Evolutionary conservation across 352 stramenopile species (phyloP).

Genomic region (Phytophthora cactorum): DNA sequence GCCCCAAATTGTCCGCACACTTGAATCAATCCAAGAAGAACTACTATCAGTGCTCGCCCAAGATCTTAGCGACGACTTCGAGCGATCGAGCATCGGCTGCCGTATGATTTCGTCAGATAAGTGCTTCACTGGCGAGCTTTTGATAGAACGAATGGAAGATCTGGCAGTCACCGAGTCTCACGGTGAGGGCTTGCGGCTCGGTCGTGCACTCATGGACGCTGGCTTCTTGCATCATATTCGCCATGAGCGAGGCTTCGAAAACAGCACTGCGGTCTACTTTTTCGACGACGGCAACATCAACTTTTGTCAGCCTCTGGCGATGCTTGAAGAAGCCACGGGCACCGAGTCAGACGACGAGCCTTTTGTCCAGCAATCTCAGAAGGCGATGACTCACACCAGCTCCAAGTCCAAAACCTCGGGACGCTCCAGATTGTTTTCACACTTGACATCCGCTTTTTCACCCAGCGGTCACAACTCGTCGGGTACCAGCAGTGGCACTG

Average conservation of each 20-base stretch:
- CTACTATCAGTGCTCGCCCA: conserved; percentile 48
- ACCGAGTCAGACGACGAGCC: conserved; percentile 36
- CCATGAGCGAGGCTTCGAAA: conserved; percentile 48
- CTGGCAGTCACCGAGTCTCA: conserved; percentile 27
- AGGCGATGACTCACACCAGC: not conserved
- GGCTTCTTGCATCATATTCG: conserved; percentile 60
- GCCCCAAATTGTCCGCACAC: conserved; percentile 44
- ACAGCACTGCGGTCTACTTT: conserved; percentile 46
- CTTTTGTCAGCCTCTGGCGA: conserved; percentile 48
- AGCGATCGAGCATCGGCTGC: conserved; percentile 22
- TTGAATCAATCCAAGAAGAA: conserved; percentile 77
- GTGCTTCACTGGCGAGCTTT: conserved; percentile 39
- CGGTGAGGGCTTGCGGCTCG: conserved; percentile 50
- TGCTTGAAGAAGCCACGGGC: conserved; percentile 39
- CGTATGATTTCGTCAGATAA: conserved; percentile 24
- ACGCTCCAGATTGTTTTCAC: conserved; percentile 29
- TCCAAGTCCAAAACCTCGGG: conserved; percentile 24
- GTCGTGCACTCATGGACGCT: conserved; percentile 66
- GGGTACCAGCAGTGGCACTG: not conserved
- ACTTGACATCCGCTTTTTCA: conserved; percentile 38
- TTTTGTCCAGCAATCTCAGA: not conserved
- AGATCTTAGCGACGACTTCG: conserved; percentile 53
- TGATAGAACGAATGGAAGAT: conserved; percentile 48
- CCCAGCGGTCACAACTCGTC: conserved; percentile 16
- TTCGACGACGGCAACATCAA: conserved; percentile 59